Evolutionary conservation across 495 filamentous ascomycete genomes (phyloP), one percentile per base, ranked within the genome.

Genomic region (Podospora comata): DNA sequence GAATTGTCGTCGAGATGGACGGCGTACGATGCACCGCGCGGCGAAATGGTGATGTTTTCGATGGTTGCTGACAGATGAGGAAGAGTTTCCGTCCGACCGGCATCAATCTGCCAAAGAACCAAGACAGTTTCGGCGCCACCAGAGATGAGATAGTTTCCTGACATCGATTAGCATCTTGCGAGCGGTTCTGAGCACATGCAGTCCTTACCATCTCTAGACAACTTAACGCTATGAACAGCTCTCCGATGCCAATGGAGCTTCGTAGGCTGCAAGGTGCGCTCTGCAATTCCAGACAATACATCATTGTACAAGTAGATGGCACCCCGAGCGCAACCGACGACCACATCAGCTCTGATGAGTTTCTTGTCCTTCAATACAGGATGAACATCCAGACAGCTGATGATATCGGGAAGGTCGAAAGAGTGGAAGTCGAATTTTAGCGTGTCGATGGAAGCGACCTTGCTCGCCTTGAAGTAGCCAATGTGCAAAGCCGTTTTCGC

Each of bases 131-230:
- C 95, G 15, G 87, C 85, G 11, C 95, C 96, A 67, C 95, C 95
- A 55, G 95, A 98, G 39, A 99, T 89, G 39, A 98, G 77, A 74
- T 99, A 99, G 72, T 97, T 94, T n/a, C 94, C 93, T 97, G 73
- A 57, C 23, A 65, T n/a, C 16, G 13, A 61, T 66, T 48, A 67
- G 68, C 34, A 20, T 15, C 3, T 20, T 15, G 5, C 15, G 44
- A 39, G 7, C 11, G 53, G 23, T 4, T 18, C 34, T 53, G 18
- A 11, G 11, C 0, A 57, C 15, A 57, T n/a, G 20, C 13, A 54
- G 44, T 64, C 76, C 87, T 72, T 86, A 95, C 95, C 96, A 84
- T 98, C 94, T 72, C 80, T 82, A 26, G 94, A 96, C 90, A 91
- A 97, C 75, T 93, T 94, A 55, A 96, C 83, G 9, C 90, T 84